Base-by-base conservation (phyloP, 768 basidiomycete genomes). In the Kondoa malvinella region DNA sequence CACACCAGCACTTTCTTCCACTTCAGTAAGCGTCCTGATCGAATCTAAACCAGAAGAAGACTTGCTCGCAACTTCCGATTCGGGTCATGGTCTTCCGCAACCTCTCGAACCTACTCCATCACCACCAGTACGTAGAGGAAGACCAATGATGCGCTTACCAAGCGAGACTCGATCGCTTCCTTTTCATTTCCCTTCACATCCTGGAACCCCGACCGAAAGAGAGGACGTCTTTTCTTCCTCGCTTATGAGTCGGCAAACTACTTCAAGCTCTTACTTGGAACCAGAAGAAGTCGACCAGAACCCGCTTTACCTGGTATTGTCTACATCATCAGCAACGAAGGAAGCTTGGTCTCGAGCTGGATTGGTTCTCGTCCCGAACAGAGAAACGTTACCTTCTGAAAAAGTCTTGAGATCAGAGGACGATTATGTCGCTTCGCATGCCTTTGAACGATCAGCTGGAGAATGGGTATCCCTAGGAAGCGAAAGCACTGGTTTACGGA, bases 311-410 rank as follows among this genome's bases (percentile, higher is more conserved):
- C n/a, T 63, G 3, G 29, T 63, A 3, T n/a, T 63, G 3, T 63
- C 61, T 16, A 63, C 61, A 21, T 27, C 27, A n/a, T 21, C 27
- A 16, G 32, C 17, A 32, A 32, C 33, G 16, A 63, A 63, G 32
- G 30, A 63, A 17, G 61, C 61, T 32, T 63, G 61, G 61, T 29
- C 21, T 63, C 61, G 61, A 32, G 61, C 61, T 32, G 61, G 61
- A 27, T 33, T 63, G 29, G 33, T 63, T 33, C 61, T 63, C 17
- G 29, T 63, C 16, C 61, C 61, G 14, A 27, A 27, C 12, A 16
- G 61, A 32, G 16, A 27, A 8, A 63, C 61, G 3, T n/a, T 63
- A 16, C 61, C 61, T 14, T 16, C 17, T 63, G 16, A 27, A 63
- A 29, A 63, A 27, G 61, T 15, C 27, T 31, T 63, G 61, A 16